phyloP scores from a whole-genome alignment of 495 filamentous ascomycete species.

The Durotheca rogersii region DNA sequence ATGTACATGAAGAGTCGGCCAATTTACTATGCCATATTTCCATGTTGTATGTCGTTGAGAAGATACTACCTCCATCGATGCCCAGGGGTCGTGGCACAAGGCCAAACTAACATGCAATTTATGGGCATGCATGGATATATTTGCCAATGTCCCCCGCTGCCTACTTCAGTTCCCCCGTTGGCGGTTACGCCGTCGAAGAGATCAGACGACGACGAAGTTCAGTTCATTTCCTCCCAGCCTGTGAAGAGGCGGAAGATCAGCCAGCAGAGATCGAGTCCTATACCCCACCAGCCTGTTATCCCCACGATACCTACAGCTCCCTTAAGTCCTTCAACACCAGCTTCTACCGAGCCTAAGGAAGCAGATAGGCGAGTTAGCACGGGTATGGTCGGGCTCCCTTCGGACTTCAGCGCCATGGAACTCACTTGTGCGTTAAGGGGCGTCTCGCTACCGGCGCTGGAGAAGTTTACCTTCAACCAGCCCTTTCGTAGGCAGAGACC shows the following conservation, averaged over 20 bases:
- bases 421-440: slow-evolving; percentile 27
- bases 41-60: too few species aligned
- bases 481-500: slow-evolving; percentile 28
- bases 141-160: slow-evolving; percentile 1
- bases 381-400: slow-evolving; percentile 36
- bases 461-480: slow-evolving; percentile 31
- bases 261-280: slow-evolving; percentile 17
- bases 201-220: slow-evolving; percentile 47
- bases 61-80: slow-evolving; percentile 9
- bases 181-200: slow-evolving; percentile 18
- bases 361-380: slow-evolving; percentile 37
- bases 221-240: slow-evolving; percentile 47
- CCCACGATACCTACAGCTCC: slow-evolving; percentile 2
- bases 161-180: slow-evolving; percentile 5
- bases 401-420: slow-evolving; percentile 26
- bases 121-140: not conserved
- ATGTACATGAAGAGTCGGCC: not conserved
- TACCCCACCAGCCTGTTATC: slow-evolving; percentile 2
- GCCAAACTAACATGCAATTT: not conserved
- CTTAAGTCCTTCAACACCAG: not conserved
- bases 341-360: slow-evolving; percentile 14
- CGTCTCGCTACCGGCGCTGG: slow-evolving; percentile 37
- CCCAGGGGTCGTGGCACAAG: slow-evolving; percentile 2
- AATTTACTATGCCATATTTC: too few species aligned
- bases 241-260: slow-evolving; percentile 41